Conservation (phyloP, 2,329 filamentous ascomycete genomes). For the Tolypocladium guangdongense region DNA sequence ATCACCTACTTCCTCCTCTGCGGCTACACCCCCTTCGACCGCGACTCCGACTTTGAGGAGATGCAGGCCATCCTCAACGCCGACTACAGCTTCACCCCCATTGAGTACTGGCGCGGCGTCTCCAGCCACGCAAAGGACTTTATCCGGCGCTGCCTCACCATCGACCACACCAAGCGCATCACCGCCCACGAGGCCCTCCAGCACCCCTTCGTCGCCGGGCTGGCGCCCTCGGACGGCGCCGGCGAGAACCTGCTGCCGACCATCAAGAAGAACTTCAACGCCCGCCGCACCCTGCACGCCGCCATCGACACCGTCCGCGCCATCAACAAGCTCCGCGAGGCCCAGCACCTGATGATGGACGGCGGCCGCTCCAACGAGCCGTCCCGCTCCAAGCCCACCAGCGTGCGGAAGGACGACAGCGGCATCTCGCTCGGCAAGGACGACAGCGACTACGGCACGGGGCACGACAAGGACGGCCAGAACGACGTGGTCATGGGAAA, state of each 20-base stretch:
- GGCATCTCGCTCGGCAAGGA: constrained; percentile 28
- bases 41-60: constrained; percentile 94
- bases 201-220: constrained; percentile 53
- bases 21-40: constrained; percentile 96
- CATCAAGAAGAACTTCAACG: constrained; percentile 67
- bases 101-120: constrained; percentile 95
- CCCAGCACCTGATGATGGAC: constrained; percentile 51
- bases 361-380: constrained; percentile 44
- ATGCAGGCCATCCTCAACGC: constrained; percentile 98
- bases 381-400: constrained; percentile 18
- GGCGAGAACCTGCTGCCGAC: constrained; percentile 55
- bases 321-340: constrained; percentile 60
- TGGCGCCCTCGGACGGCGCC: constrained; percentile 32
- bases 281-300: constrained; percentile 55
- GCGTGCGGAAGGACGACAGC: constrained; percentile 31
- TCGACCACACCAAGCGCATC: constrained; percentile 79
- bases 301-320: constrained; percentile 61
- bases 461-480: constrained; percentile 26
- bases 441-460: constrained; percentile 40
- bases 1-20: constrained; percentile 98
- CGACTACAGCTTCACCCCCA: constrained; percentile 88
- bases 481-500: constrained; percentile 40
- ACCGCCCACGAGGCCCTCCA: constrained; percentile 72
- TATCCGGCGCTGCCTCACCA: constrained; percentile 81
- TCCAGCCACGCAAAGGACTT: constrained; percentile 81